Percentiles rank a stretch among this genome's conserved stretches.
phyloP scores from a whole-genome alignment of 2,329 filamentous ascomycete species.

The Aspergillus brunneoviolaceus region DNA sequence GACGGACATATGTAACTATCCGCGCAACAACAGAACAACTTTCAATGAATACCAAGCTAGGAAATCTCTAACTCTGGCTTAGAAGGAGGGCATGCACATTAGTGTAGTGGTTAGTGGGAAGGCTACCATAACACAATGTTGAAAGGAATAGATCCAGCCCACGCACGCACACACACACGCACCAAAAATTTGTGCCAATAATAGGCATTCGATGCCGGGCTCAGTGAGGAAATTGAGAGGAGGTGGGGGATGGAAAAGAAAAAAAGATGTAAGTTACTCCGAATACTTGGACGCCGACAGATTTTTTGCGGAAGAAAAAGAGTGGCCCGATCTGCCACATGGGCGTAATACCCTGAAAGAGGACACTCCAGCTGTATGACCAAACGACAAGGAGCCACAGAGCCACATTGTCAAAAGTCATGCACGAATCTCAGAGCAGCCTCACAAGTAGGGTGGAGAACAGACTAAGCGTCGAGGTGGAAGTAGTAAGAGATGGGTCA shows the following conservation, averaged over 20 bases:
- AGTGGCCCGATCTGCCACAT: not conserved
- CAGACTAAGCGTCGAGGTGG: not conserved
- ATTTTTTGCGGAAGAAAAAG: not conserved
- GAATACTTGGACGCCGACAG: not conserved
- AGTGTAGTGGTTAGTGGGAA: not conserved
- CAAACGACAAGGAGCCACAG: not conserved
- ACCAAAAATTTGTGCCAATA: not conserved
- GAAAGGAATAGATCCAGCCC: not conserved
- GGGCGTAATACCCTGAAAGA: not conserved
- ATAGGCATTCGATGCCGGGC: not conserved
- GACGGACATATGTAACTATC: not conserved
- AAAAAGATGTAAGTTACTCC: not conserved
- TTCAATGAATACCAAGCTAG: not conserved
- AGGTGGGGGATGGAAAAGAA: not conserved
- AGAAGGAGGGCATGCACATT: not conserved
- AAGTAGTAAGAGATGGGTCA: not conserved
- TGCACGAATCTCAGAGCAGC: slow-evolving; percentile 1
- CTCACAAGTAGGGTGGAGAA: slow-evolving; percentile 2
- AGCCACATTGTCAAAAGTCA: not conserved
- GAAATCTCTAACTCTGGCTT: not conserved
- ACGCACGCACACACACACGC: not conserved
- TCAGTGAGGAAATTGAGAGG: not conserved
- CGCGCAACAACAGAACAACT: not conserved
- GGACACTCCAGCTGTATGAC: not conserved
- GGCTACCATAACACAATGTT: not conserved